Percentiles rank a stretch among this genome's conserved stretches.
phyloP scores from a whole-genome alignment of 805 yeast species.

The Kodamaea laetipori region DNA sequence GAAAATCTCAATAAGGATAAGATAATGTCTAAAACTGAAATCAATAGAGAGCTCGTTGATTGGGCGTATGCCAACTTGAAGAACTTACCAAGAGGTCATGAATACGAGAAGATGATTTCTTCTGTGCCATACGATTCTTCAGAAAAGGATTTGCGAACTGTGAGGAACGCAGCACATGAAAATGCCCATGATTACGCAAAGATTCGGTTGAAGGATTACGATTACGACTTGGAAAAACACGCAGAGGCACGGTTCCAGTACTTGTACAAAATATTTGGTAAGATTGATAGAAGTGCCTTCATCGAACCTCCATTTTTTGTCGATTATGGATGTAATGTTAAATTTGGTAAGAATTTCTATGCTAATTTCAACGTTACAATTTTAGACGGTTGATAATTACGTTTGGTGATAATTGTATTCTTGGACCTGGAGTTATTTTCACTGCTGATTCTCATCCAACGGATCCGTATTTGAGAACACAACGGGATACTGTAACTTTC shows the following conservation, averaged over 20 bases:
- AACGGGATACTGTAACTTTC: slow-evolving; percentile 55
- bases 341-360: slow-evolving; percentile 59
- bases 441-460: slow-evolving; percentile 67
- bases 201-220: slow-evolving; percentile 37
- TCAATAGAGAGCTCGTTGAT: slow-evolving; percentile 36
- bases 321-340: slow-evolving; percentile 68
- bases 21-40: too few relatives aligned
- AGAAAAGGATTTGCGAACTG: slow-evolving; percentile 26
- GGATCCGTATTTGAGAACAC: slow-evolving; percentile 46
- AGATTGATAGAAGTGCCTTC: slow-evolving; percentile 38
- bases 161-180: slow-evolving; percentile 37
- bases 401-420: slow-evolving; percentile 60
- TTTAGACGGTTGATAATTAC: slow-evolving; percentile 61
- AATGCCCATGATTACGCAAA: slow-evolving; percentile 34
- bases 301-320: slow-evolving; percentile 62
- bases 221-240: slow-evolving; percentile 27
- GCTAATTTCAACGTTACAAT: slow-evolving; percentile 57
- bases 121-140: slow-evolving; percentile 48
- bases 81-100: slow-evolving; percentile 37
- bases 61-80: slow-evolving; percentile 37
- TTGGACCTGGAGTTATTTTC: slow-evolving; percentile 65
- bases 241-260: slow-evolving; percentile 38
- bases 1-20: too few relatives aligned
- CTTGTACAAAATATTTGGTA: slow-evolving; percentile 50
- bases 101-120: slow-evolving; percentile 59